Percentiles rank a stretch among this genome's conserved stretches.
These are phyloP conservation scores for Hyphopichia burtonii DNA, from an alignment of 1,139 yeast genomes.

Conservation along the genomic window DNA sequence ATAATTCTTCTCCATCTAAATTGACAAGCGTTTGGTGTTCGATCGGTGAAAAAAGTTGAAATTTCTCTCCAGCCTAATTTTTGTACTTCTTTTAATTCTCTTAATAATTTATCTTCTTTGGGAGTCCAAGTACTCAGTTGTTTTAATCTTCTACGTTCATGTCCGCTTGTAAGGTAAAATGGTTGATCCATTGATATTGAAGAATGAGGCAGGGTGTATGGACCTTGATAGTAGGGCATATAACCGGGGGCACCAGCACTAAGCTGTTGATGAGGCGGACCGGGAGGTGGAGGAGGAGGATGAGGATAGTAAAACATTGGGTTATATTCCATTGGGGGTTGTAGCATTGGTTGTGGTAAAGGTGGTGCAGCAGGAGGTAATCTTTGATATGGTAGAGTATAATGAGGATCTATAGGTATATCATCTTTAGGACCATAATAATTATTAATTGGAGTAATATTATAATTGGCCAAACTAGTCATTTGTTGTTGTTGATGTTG, in stretches of 20 bases:
- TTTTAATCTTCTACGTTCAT: constrained; percentile 21
- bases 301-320: background rate
- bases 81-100: constrained; percentile 40
- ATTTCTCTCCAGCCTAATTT: constrained; percentile 49
- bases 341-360: background rate
- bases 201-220: background rate
- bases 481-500: constrained; percentile 6
- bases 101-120: constrained; percentile 35
- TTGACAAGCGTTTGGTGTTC: constrained; percentile 50
- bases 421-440: background rate
- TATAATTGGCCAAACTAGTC: constrained; percentile 2
- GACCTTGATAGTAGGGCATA: constrained; percentile 3
- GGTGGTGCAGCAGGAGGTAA: background rate
- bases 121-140: constrained; percentile 42
- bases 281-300: background rate
- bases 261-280: background rate
- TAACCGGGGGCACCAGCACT: too few relatives aligned
- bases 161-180: background rate
- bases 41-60: constrained; percentile 39
- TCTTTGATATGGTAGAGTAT: background rate
- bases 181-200: background rate
- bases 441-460: background rate
- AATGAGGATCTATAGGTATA: constrained; percentile 1
- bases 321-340: background rate
- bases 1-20: constrained; percentile 48